Base-by-base conservation (phyloP, 495 filamentous ascomycete genomes). In the Penicillium longicatenatum region DNA sequence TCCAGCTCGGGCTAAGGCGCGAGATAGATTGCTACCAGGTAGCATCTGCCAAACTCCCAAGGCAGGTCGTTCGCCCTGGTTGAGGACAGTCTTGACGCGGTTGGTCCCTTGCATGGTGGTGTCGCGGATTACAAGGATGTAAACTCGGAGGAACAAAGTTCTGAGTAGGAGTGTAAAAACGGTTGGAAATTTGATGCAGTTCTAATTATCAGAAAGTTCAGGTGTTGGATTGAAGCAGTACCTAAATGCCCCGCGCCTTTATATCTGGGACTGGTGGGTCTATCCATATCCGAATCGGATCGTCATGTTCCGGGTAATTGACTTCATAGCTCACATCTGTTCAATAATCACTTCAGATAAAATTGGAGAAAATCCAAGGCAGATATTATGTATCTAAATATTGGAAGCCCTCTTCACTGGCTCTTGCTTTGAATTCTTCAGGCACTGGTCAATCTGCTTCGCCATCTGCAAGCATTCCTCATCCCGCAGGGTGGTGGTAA, bases 381-480 rank as follows among this genome's bases (percentile, higher is more conserved):
- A n/a, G n/a, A n/a, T n/a, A n/a, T n/a, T 10, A 9, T 4, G 9
- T 24, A 22, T 24, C 20, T 24, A 22, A 16, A 22, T 22, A 12
- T 45, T 24, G 11, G 19, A 45, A 14, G 10, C 20, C 12, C 6
- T 30, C 43, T 33, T 14, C 24, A 19, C 33, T 11, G 0, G 5
- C 4, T 17, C 16, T n/a, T 17, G 14, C 6, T 14, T n/a, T 39
- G 14, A 12, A 39, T 16, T 4, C 17, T 61, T 65, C 11, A 68
- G 49, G 21, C 54, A 58, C 17, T 55, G 43, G 21, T 65, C 65
- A 24, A 68, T 60, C 26, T 59, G 57, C 39, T 65, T 65, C 17
- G 62, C 55, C 48, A 68, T 61, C 26, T 65, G 57, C 42, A 68
- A 52, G 46, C 65, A 68, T 49, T 68, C 65, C 35, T 68, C 65